phyloP scores from a whole-genome alignment of 129 eudicot species.

The Logfia minima region DNA sequence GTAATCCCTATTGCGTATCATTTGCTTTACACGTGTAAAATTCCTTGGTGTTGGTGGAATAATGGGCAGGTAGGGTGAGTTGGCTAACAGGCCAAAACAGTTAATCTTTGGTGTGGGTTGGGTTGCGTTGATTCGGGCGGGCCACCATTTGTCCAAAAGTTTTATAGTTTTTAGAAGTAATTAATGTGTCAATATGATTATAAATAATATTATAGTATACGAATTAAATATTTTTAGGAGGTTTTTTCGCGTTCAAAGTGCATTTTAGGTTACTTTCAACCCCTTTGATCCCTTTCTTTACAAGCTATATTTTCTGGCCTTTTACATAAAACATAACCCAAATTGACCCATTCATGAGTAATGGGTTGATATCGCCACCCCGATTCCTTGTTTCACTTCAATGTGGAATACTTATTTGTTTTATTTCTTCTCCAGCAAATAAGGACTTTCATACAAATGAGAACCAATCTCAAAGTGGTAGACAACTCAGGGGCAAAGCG shows the following conservation, averaged over 20 bases:
- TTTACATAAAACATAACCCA: neutral
- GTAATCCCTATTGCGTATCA: neutral
- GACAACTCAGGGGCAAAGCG: slow-evolving; percentile 90
- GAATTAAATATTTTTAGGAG: neutral
- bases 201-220: neutral
- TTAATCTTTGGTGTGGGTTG: neutral
- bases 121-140: neutral
- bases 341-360: neutral
- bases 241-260: neutral
- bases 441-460: slow-evolving; percentile 88
- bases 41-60: neutral
- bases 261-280: neutral
- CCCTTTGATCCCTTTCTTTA: neutral
- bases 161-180: neutral
- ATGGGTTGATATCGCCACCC: neutral
- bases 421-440: slow-evolving; percentile 51
- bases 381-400: neutral
- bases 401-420: neutral
- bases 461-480: slow-evolving; percentile 83
- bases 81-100: no score
- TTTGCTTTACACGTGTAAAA: neutral
- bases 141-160: no score
- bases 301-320: neutral
- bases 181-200: neutral
- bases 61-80: neutral